phyloP scores from a whole-genome alignment of 2,329 filamentous ascomycete species.

The Aspergillus felis region DNA sequence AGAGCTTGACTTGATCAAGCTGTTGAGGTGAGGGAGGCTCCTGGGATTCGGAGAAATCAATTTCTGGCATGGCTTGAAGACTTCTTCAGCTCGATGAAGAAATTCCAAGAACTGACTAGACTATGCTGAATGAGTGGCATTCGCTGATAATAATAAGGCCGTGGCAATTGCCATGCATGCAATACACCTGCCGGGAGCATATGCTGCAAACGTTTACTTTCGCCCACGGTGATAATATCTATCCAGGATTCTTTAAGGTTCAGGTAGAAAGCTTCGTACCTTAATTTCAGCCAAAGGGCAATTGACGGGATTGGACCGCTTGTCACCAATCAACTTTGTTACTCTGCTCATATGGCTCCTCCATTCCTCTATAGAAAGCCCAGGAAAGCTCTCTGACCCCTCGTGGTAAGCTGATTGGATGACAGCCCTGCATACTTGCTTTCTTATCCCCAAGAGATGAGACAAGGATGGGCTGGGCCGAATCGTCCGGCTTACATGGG shows the following conservation, averaged over 20 bases:
- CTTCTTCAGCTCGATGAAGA: neutral
- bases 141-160: neutral
- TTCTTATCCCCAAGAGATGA: neutral
- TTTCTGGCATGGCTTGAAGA: neutral
- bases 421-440: constrained; percentile 2
- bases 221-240: too few species aligned
- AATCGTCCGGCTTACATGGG: neutral
- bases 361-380: neutral
- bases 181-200: neutral
- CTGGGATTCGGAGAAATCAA: neutral
- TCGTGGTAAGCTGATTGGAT: constrained; percentile 19
- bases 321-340: too few species aligned
- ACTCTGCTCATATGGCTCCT: neutral
- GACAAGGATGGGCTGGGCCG: neutral
- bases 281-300: neutral
- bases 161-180: neutral
- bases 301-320: neutral
- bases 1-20: constrained; percentile 20
- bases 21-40: neutral
- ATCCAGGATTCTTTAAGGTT: too few species aligned
- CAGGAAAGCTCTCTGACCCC: constrained; percentile 1
- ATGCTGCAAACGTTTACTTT: neutral
- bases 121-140: neutral
- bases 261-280: neutral
- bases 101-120: neutral